Evolutionary conservation across 257 asterid species (phyloP), one percentile per base, ranked within the genome.

Genomic region (Capsicum chinense): DNA sequence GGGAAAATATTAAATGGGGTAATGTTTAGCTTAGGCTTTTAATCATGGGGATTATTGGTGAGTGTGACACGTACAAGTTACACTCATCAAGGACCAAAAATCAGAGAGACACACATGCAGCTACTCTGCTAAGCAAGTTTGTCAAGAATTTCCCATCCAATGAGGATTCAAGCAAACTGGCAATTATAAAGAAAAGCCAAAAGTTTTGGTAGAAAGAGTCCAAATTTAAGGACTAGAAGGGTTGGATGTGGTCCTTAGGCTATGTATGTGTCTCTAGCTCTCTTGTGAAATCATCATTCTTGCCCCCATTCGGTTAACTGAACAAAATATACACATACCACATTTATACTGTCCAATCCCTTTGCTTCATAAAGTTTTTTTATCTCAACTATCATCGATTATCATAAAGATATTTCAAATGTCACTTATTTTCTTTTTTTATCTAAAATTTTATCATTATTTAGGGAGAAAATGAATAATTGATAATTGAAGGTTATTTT

Each of bases 181-280:
- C 64, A 52, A 54, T 44, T 33, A 8, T 1, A 12, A 62, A 44
- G 21, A 81, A 59, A 81, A 59, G 59, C 62, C 70, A 62, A 81
- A 64, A n/a, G 2, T 13, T 13, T 47, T 35, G 76, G 76, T n/a
- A 62, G 48, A 9, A 44, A 44, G 48, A 81, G 56, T 81, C 76
- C 74, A 74, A 74, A 57, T 37, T 42, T 83, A 47, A 58, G 35
- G 79, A 89, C 59, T 80, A 84, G 2, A 44, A n/a, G 10, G 78
- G 42, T 59, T 67, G 6, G 42, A 54, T 68, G 90, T 89, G 92
- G 92, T 92, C 92, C 93, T 90, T 70, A 60, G 80, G 21, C 94
- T 89, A 91, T 26, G 47, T 44, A 44, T 71, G 79, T 62, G 56
- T 47, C 52, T 64, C 63, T 92, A 88, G 93, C 69, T 85, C 33